Percentiles rank a stretch among this genome's conserved stretches.
Conservation (phyloP, 768 basidiomycete genomes). For the Udeniomyces megalosporus region DNA sequence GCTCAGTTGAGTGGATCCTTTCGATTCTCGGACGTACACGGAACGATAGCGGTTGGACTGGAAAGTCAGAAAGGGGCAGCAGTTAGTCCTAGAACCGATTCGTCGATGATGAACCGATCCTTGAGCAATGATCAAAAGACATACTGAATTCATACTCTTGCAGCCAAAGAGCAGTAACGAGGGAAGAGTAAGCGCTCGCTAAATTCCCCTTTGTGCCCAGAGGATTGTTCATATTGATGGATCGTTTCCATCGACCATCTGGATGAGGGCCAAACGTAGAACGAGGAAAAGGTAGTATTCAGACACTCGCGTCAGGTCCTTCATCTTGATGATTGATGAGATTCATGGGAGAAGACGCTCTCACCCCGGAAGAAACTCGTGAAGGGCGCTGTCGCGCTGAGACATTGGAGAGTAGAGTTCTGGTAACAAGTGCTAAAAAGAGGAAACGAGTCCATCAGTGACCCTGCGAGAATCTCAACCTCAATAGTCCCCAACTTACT, state of each 20-base stretch:
- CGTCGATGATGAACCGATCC: no score
- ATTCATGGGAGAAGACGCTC: conserved; percentile 18
- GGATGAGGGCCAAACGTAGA: not conserved
- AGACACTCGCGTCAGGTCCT: not conserved
- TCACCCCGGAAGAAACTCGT: conserved; percentile 77
- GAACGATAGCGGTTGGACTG: conserved; percentile 59
- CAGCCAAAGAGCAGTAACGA: conserved; percentile 75
- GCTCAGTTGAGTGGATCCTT: no score
- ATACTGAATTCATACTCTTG: conserved; percentile 53
- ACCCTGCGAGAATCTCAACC: not conserved
- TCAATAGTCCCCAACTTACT: conserved; percentile 21
- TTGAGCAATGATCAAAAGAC: no score
- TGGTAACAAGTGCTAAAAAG: conserved; percentile 97
- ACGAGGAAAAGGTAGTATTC: not conserved
- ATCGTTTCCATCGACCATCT: conserved; percentile 68
- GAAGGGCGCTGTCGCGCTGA: conserved; percentile 87
- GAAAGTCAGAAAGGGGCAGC: no score
- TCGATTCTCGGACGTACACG: conserved; percentile 43
- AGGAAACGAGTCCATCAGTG: not conserved
- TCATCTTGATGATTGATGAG: not conserved
- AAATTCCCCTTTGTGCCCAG: conserved; percentile 75
- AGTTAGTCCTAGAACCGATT: no score
- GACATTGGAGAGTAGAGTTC: conserved; percentile 94
- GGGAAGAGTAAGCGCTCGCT: conserved; percentile 61
- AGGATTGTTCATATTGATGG: conserved; percentile 34